A percentile compares a stretch with the other conserved stretches of the same genome.
phyloP scores from a whole-genome alignment of 345 rosid genomes.

The Hypericum androsaemum region DNA sequence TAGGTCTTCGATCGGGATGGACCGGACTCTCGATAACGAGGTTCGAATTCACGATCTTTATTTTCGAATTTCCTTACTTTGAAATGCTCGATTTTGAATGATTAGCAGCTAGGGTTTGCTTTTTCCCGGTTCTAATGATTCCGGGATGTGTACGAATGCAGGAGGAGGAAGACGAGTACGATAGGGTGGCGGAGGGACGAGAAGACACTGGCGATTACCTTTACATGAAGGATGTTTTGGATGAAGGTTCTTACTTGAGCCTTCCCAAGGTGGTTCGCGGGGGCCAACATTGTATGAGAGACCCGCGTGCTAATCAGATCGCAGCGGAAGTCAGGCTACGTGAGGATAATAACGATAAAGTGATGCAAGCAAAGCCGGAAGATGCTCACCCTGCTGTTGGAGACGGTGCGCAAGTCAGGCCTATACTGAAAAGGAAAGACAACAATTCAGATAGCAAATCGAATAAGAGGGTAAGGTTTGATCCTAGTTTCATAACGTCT shows the following conservation, averaged over 20 bases:
- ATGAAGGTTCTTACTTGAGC: too few species aligned
- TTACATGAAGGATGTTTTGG: slow-evolving; percentile 31
- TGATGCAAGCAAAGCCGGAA: too few species aligned
- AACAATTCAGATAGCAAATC: slow-evolving; percentile 28
- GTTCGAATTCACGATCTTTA: slow-evolving; percentile 13
- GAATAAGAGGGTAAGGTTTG: slow-evolving; percentile 57
- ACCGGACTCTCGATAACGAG: slow-evolving; percentile 66
- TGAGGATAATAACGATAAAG: too few species aligned
- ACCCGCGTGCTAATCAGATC: background rate
- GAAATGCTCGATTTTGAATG: too few species aligned
- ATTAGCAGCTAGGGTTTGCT: too few species aligned
- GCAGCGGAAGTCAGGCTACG: slow-evolving; percentile 4
- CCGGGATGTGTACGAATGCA: slow-evolving; percentile 12
- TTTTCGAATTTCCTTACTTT: background rate
- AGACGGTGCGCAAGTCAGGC: too few species aligned
- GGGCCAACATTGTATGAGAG: too few species aligned
- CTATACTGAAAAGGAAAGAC: background rate
- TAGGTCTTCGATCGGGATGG: slow-evolving; percentile 55
- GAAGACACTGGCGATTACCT: slow-evolving; percentile 37
- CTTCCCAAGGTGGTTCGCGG: too few species aligned
- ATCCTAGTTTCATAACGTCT: slow-evolving; percentile 22
- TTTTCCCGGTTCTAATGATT: background rate
- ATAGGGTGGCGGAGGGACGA: slow-evolving; percentile 45
- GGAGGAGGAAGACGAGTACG: slow-evolving; percentile 42
- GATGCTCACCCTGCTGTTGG: too few species aligned